phyloP scores from a whole-genome alignment of 108 stramenopile species.

The Nitzschia palea region DNA sequence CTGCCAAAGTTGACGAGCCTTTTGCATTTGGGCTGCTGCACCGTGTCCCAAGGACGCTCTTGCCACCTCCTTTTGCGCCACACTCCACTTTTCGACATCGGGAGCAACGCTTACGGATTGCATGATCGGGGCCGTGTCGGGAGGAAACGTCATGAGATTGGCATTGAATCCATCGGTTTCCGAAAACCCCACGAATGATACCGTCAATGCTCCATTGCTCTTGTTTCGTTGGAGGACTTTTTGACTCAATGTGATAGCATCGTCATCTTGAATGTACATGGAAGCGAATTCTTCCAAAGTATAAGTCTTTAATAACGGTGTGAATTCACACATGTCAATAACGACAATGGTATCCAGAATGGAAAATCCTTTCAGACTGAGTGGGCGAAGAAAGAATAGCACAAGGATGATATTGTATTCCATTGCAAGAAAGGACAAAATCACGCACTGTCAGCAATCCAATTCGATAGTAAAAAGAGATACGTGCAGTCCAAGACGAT shows the following conservation, averaged over 20 bases:
- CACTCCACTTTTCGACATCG: slow-evolving; percentile 18
- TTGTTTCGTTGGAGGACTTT: slow-evolving; percentile 31
- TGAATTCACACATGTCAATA: slow-evolving; percentile 34
- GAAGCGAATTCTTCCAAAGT: slow-evolving; percentile 20
- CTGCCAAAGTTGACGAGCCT: slow-evolving; percentile 15
- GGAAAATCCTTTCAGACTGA: slow-evolving; percentile 20
- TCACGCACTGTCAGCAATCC: too few relatives aligned
- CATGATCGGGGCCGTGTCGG: slow-evolving; percentile 22
- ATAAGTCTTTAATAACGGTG: slow-evolving; percentile 24
- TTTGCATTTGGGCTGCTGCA: slow-evolving; percentile 22
- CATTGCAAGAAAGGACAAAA: too few relatives aligned
- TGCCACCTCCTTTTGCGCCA: slow-evolving; percentile 21
- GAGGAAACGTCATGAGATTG: slow-evolving; percentile 24
- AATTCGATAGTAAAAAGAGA: too few relatives aligned
- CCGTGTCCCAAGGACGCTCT: slow-evolving; percentile 10
- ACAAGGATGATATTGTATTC: too few relatives aligned
- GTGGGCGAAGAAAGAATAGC: too few relatives aligned
- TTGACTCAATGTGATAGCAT: slow-evolving; percentile 1
- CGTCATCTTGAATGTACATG: slow-evolving; percentile 31
- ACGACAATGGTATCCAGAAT: slow-evolving; percentile 22
- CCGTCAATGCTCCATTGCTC: slow-evolving; percentile 22
- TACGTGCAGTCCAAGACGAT: too few relatives aligned
- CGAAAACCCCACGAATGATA: slow-evolving; percentile 32
- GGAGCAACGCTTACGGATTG: neutral
- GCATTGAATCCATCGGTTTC: slow-evolving; percentile 24